Conservation (phyloP, 2,329 filamentous ascomycete genomes). For the Cercospora berteroae region DNA sequence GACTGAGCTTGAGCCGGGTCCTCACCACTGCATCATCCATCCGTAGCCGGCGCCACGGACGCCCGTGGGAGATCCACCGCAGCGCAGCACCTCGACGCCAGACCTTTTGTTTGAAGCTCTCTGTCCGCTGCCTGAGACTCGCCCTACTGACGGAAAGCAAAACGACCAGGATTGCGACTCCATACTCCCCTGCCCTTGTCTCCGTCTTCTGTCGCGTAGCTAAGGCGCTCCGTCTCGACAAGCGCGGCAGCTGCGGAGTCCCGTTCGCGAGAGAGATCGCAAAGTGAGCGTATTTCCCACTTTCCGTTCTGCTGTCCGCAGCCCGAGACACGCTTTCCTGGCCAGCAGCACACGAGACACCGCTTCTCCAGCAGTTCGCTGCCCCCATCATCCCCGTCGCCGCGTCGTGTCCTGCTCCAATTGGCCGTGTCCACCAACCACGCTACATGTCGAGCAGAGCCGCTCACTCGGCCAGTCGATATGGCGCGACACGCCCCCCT, state of each 20-base stretch:
- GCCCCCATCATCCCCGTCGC: background rate
- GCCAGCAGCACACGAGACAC: background rate
- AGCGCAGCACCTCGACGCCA: background rate
- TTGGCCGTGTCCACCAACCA: background rate
- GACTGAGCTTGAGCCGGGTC: background rate
- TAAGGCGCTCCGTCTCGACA: no score
- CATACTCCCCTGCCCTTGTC: no score
- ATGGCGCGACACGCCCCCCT: constrained; percentile 4
- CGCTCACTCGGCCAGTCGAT: background rate
- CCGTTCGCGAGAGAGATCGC: no score
- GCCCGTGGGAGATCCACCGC: background rate
- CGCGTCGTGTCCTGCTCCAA: background rate
- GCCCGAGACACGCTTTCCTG: background rate
- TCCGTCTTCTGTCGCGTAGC: no score
- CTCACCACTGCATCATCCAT: background rate
- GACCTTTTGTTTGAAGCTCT: background rate
- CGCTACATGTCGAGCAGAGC: constrained; percentile 4
- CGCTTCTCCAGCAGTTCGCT: background rate
- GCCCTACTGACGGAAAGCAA: no score
- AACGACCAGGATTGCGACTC: no score
- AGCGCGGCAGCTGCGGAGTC: no score
- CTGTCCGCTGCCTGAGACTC: background rate
- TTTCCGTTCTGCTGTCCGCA: no score
- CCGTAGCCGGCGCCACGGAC: background rate
- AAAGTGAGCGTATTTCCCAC: no score